Conservation (phyloP, 2,329 filamentous ascomycete species). For the Aotearoamyces nothofagi region DNA sequence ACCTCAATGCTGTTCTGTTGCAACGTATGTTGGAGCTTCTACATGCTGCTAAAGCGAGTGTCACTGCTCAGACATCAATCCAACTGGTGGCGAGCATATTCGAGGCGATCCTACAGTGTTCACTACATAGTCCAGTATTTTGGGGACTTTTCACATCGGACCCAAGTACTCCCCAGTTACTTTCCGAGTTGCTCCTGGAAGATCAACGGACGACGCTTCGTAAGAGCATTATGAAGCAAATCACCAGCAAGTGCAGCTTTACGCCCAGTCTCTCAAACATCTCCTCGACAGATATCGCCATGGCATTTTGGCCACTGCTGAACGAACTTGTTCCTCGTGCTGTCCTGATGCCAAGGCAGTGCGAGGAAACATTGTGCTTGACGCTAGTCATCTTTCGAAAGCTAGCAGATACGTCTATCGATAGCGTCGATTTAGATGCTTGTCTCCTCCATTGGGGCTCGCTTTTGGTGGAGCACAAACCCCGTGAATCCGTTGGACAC, state of each 20-base stretch:
- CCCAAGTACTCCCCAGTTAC: conserved; percentile 20
- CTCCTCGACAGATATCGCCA: conserved; percentile 23
- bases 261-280: conserved; percentile 16
- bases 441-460: conserved; percentile 16
- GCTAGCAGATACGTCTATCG: conserved; percentile 19
- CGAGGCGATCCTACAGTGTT: conserved; percentile 31
- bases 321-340: conserved; percentile 13
- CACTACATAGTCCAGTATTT: conserved; percentile 27
- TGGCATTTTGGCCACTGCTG: conserved; percentile 30
- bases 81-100: conserved; percentile 26
- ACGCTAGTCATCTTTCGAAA: conserved; percentile 25
- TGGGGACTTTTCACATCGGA: conserved; percentile 27
- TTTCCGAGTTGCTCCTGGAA: conserved; percentile 26
- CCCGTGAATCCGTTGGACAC: conserved; percentile 14
- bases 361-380: conserved; percentile 23
- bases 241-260: conserved; percentile 17
- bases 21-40: conserved; percentile 18
- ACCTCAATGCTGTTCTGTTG: conserved; percentile 20
- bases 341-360: conserved; percentile 10
- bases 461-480: conserved; percentile 23
- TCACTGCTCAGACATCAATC: conserved; percentile 13
- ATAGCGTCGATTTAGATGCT: conserved; percentile 11
- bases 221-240: conserved; percentile 16
- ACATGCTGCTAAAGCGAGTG: conserved; percentile 9
- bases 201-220: conserved; percentile 22